Percentiles rank a stretch among this genome's conserved stretches.
These are phyloP conservation scores for Naganishia cerealis DNA, from an alignment of 1,284 basidiomycete species.

Conservation along the genomic window DNA sequence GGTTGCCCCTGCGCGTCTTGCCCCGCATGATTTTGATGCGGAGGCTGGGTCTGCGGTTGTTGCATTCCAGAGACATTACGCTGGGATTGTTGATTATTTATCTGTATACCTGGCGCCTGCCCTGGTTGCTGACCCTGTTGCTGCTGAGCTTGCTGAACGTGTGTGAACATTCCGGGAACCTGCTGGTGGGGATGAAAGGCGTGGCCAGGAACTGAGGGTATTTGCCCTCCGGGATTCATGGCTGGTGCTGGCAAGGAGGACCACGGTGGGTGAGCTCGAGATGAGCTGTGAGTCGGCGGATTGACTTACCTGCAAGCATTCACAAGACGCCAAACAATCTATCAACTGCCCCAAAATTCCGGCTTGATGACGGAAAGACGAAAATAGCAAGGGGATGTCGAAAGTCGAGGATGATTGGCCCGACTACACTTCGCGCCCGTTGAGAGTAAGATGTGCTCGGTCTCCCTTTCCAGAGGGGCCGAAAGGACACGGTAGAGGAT, in stretches of 20 bases:
- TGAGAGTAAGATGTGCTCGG: not conserved
- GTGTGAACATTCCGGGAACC: constrained; percentile 7
- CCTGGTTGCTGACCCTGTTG: constrained; percentile 4
- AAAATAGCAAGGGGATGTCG: not conserved
- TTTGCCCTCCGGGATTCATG: constrained; percentile 11
- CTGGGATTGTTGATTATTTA: not conserved
- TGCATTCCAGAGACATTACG: constrained; percentile 9
- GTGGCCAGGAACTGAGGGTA: not conserved
- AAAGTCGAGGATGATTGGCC: not conserved
- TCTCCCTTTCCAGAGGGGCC: not conserved
- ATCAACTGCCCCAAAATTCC: not conserved
- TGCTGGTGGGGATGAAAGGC: constrained; percentile 13
- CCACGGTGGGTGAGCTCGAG: constrained; percentile 1
- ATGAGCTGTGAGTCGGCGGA: not conserved
- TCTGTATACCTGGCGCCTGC: not conserved
- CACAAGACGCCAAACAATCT: constrained; percentile 1
- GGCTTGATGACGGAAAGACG: constrained; percentile 15
- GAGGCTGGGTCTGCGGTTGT: not conserved
- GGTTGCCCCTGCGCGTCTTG: constrained; percentile 9
- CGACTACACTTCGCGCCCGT: not conserved
- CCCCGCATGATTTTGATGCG: constrained; percentile 6
- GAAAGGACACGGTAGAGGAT: not conserved
- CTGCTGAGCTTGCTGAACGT: constrained; percentile 3
- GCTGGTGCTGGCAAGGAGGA: not conserved
- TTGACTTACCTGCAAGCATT: constrained; percentile 19